phyloP scores from a whole-genome alignment of 176 grass and related monocot genomes.

The sorghum (Sorghum bicolor) region Sorghum_bicolor_NCBIv3 NC_012870.2:4575001-4575500 shows the following conservation, averaged over 20 bases:
- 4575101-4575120: conserved; percentile 94
- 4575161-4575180: conserved; percentile 95
- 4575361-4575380: neutral
- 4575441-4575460: neutral
- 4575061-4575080: conserved; percentile 89
- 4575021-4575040: conserved; percentile 72
- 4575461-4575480: neutral
- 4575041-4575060: conserved; percentile 74
- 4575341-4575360: neutral
- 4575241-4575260: neutral
- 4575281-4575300: neutral
- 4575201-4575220: conserved; percentile 88
- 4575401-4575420: neutral
- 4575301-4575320: neutral
- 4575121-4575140: conserved; percentile 90
- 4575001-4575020: neutral
- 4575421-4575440: neutral
- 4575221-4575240: conserved; percentile 8
- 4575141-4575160: conserved; percentile 98
- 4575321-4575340: neutral
- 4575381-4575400: neutral
- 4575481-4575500: neutral
- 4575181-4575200: conserved; percentile 97
- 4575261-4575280: neutral
- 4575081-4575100: conserved; percentile 97